phyloP scores from a whole-genome alignment of 2,329 filamentous ascomycete genomes.

The Coleophoma crateriformis region DNA sequence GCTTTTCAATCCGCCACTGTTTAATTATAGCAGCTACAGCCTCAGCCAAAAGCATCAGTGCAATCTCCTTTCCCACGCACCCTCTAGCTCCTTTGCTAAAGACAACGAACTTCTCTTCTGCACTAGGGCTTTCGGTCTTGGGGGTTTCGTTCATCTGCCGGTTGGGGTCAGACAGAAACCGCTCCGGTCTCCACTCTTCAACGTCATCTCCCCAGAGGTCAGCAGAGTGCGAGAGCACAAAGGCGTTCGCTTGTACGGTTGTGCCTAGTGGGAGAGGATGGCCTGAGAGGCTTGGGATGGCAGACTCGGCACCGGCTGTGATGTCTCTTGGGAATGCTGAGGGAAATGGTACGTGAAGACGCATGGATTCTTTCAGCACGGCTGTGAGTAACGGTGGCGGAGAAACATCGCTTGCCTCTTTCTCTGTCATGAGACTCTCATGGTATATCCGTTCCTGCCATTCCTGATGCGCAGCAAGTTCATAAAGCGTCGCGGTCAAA shows the following conservation, averaged over 20 bases:
- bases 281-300: neutral
- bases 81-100: slow-evolving; percentile 32
- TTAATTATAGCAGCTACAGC: neutral
- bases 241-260: slow-evolving; percentile 2
- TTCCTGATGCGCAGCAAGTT: neutral
- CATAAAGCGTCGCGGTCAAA: neutral
- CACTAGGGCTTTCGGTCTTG: neutral
- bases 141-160: slow-evolving; percentile 24
- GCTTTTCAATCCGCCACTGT: neutral
- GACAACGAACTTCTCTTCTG: slow-evolving; percentile 31
- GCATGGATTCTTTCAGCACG: slow-evolving; percentile 1
- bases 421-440: neutral
- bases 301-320: neutral
- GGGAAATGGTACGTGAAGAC: neutral
- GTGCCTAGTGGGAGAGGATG: slow-evolving; percentile 1
- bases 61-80: slow-evolving; percentile 33
- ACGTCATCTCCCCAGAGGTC: slow-evolving; percentile 3
- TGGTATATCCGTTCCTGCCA: neutral
- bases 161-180: slow-evolving; percentile 29
- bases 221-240: slow-evolving; percentile 2
- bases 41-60: slow-evolving; percentile 2
- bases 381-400: neutral
- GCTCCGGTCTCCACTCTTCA: slow-evolving; percentile 24
- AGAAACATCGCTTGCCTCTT: neutral
- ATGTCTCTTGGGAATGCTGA: slow-evolving; percentile 3